Evolutionary conservation across 805 yeast species (phyloP), one percentile per base, ranked within the genome.

Genomic region (Saccharomyces paradoxus): DNA sequence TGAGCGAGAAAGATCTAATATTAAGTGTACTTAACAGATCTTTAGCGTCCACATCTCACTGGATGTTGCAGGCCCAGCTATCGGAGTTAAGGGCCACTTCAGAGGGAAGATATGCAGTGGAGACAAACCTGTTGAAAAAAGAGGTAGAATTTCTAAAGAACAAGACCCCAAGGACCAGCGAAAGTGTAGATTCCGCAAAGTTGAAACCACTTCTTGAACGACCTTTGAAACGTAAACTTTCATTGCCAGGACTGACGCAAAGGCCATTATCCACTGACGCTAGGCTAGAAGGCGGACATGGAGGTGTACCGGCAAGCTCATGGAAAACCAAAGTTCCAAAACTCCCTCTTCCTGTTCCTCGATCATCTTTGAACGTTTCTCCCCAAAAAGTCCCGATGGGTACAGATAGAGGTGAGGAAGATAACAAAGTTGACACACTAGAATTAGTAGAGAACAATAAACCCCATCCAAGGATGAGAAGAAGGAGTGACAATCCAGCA

Each of bases 401-500:
- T 22, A 22, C 26, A 27, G 26, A 13, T 14, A 27, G 41, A 13
- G 14, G 31, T 41, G 27, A 14, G 28, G 22, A 12, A 50, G 22
- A 32, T 9, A 12, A 12, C 24, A 37, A 13, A 26, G 30, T 12
- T 13, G 37, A 50, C 13, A 48, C 51, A 12, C 50, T 60, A 32
- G 56, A 56, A 48, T 54, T 63, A 22, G 69, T 66, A 3, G 71
- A 67, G 50, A 62, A 60, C 50, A 62, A 59, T 49, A 65, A 63
- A 51, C 66, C 67, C n/a, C 70, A 67, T 54, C 68, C 71, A 32
- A 60, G 71, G 51, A 61, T 63, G 68, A 62, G 66, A 48, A 55
- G 70, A 31, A 63, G 56, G 12, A 60, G 69, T 44, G 68, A 66
- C 46, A 62, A 65, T 50, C 67, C 68, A 9, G 56, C 64, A 29